Evolutionary conservation across 257 asterid genomes (phyloP).

Genomic region (Forsythia viridissima): DNA sequence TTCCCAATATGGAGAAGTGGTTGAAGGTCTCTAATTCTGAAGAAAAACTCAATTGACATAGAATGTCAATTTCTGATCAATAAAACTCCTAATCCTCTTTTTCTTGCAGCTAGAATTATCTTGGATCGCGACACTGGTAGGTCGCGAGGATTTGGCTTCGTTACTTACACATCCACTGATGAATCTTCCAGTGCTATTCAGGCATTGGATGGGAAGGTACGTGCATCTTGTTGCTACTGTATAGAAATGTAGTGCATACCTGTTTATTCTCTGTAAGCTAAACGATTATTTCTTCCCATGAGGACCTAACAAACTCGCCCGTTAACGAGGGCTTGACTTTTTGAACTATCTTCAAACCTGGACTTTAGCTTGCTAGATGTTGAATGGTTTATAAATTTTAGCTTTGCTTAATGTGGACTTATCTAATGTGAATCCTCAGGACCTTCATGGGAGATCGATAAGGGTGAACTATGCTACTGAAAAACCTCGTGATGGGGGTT

Average conservation of each 20-base stretch:
- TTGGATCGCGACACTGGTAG: conserved; percentile 78
- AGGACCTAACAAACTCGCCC: too few species aligned
- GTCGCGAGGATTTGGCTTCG: conserved; percentile 86
- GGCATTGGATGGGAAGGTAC: conserved; percentile 79
- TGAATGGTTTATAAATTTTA: too few species aligned
- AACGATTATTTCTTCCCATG: too few species aligned
- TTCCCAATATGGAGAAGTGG: conserved; percentile 68
- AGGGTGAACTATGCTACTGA: conserved; percentile 46
- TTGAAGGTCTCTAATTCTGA: conserved; percentile 48
- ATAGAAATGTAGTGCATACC: background rate
- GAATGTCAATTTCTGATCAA: background rate
- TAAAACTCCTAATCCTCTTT: background rate
- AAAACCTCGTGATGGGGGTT: conserved; percentile 34
- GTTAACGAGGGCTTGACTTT: too few species aligned
- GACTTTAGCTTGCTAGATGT: too few species aligned
- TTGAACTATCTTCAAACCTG: too few species aligned
- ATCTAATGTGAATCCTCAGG: conserved; percentile 22
- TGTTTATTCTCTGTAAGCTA: too few species aligned
- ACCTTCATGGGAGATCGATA: conserved; percentile 43
- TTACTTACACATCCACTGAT: conserved; percentile 63
- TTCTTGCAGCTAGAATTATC: conserved; percentile 66
- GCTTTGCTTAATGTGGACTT: background rate
- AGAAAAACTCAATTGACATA: too few species aligned
- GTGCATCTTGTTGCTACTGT: background rate
- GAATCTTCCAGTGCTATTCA: conserved; percentile 75